Conservation (phyloP, 2,329 filamentous ascomycete species). For the Xylaria sp. region DNA sequence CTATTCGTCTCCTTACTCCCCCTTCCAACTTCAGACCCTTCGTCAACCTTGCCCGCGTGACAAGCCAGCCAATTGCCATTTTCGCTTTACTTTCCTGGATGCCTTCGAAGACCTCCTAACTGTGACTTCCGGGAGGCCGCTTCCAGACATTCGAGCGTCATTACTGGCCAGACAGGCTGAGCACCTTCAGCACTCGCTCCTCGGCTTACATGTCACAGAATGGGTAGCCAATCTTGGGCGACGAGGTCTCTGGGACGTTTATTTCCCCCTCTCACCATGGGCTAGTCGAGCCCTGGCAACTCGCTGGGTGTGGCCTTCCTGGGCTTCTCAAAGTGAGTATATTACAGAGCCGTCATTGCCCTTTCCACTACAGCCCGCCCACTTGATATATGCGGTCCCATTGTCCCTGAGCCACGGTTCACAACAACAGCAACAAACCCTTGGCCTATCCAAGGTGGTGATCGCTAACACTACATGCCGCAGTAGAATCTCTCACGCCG, state of each 20-base stretch:
- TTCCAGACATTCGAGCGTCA: constrained; percentile 44
- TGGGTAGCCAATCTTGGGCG: constrained; percentile 46
- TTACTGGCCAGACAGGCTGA: constrained; percentile 12
- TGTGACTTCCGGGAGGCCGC: constrained; percentile 45
- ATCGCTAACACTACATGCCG: too few species aligned
- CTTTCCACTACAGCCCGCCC: too few species aligned
- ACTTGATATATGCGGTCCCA: too few species aligned
- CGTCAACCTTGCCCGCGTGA: constrained; percentile 52
- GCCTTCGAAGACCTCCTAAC: constrained; percentile 61
- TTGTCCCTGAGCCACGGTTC: too few species aligned
- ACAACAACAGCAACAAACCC: too few species aligned
- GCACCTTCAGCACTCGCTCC: constrained; percentile 28
- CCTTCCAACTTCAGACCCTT: constrained; percentile 47
- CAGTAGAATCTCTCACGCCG: too few species aligned
- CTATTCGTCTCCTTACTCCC: constrained; percentile 47
- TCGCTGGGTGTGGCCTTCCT: neutral
- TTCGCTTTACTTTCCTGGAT: constrained; percentile 55
- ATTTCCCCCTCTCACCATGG: constrained; percentile 30
- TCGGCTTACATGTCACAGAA: constrained; percentile 44
- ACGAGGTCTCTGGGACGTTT: constrained; percentile 42
- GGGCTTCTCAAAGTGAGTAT: too few species aligned
- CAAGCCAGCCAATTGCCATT: constrained; percentile 33
- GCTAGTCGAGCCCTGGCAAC: constrained; percentile 4
- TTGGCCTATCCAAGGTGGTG: too few species aligned
- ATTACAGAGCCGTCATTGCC: too few species aligned